A percentile compares a stretch with the other conserved stretches of the same genome.
Evolutionary conservation across 2,329 filamentous ascomycete genomes (phyloP).

Genomic region (Cyanodermella asteris): DNA sequence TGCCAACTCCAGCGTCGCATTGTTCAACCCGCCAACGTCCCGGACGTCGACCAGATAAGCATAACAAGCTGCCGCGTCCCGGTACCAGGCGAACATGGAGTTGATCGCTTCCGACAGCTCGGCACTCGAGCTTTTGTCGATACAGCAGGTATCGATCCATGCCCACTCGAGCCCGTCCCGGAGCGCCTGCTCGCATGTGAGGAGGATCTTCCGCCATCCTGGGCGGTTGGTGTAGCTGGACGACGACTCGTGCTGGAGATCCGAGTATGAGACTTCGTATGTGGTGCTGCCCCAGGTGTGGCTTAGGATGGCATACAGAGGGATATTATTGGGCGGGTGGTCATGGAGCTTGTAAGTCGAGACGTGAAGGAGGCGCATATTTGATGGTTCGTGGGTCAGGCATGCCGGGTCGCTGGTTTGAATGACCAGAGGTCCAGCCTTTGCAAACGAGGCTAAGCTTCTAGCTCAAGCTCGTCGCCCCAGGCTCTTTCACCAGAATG

Average conservation of each 20-base stretch:
- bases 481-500: too few relatives aligned
- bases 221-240: not conserved
- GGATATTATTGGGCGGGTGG: constrained; percentile 1
- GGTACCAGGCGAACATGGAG: constrained; percentile 10
- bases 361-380: too few relatives aligned
- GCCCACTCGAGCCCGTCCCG: constrained; percentile 4
- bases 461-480: too few relatives aligned
- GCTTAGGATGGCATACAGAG: constrained; percentile 5
- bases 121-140: constrained; percentile 9
- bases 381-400: too few relatives aligned
- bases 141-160: constrained; percentile 11
- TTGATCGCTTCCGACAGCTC: constrained; percentile 9
- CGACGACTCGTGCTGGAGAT: not conserved
- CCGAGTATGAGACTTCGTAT: constrained; percentile 6
- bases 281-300: constrained; percentile 9
- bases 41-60: constrained; percentile 9
- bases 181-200: constrained; percentile 3
- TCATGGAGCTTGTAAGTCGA: constrained; percentile 1
- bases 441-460: not conserved
- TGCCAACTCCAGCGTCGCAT: not conserved
- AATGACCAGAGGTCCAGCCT: not conserved
- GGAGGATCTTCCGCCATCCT: constrained; percentile 5
- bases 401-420: too few relatives aligned
- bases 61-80: constrained; percentile 6
- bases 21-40: too few relatives aligned